Base-by-base conservation (phyloP, 1,284 basidiomycete genomes). In the Sanguinoderma infundibulare region DNA sequence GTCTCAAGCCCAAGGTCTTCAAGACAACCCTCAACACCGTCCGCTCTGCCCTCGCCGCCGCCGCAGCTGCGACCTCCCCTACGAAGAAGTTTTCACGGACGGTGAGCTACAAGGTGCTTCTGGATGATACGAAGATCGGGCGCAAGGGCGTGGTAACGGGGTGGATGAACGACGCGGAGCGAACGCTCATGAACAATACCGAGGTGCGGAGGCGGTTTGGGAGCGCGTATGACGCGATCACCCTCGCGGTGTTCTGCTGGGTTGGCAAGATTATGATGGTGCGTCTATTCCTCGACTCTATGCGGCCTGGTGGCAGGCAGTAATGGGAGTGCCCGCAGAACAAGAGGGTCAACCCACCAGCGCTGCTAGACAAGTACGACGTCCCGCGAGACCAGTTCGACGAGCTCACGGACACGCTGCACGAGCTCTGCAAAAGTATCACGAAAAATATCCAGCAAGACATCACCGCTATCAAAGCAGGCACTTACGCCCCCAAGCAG, bases 1-100 rank as follows among this genome's bases (percentile, higher is more conserved):
- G 77, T 61, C 69, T 78, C 20, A 66, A 65, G 9, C 70, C 73
- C 10, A 72, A 69, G 53, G 62, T 72, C 5, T 79, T 77, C 66
- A 60, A 63, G 34, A 61, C 57, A 12, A 66, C 73, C 2, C 55
- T 77, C 1, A 67, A 66, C 28, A 72, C 67, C 3, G 72, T 76
- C 47, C 70, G 70, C 15, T 51, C 59, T n/a, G 75, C 70, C 0
- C 68, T 73, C 9, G 51, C 66, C 6, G 62, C 68, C 0, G 60
- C 65, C 1, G 56, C 68, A 5, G 44, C 56, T 1, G 28, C 53
- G 4, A 44, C 58, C 0, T 44, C 60, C 1, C 44, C 54, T 9
- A 24, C 58, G 7, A 34, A 24, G 36, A 61, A 59, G 49, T 32
- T 59, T 0, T 17, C 38, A 14, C 22, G 44, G 7, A 61, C 22